Base-by-base conservation (phyloP, 2,329 filamentous ascomycete species). In the Colletotrichum sp. region DNA sequence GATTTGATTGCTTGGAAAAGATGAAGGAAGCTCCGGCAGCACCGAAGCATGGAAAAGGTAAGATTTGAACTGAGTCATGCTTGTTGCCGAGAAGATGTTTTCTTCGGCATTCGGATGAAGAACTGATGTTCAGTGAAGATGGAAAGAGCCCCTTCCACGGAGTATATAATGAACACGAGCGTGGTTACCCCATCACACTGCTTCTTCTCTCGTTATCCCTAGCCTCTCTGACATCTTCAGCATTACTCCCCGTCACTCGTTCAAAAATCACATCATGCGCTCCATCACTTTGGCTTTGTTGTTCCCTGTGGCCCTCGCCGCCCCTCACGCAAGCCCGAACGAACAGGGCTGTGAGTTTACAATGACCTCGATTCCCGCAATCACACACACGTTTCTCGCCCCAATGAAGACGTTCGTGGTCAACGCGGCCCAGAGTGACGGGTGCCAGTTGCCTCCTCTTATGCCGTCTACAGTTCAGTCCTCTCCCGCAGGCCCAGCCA, bases 81-180 rank as follows among this genome's bases (percentile, higher is more conserved):
- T 52, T 52, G 0, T 21, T 13, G 44, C 10, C 44, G 1, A 52
- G 0, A 21, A 7, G 6, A 24, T 8, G 10, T 52, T 13, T 12
- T 7, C 6, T 49, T 49, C 39, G 39, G 9, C 9, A n/a, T 24
- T 21, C 1, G 0, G n/a, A 24, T 4, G n/a, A 21, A 52, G 1
- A 0, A 52, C 6, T 52, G 0, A 21, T 2, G 10, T 52, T 13
- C 0, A 52, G 1, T 2, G 6, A 7, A 6, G 8, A 2, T 13
- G 10, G 12, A 52, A 52, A 52, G 10, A 52, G 1, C n/a, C n/a
- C 3, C 44, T 52, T 52, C n/a, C 10, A 8, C n/a, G 44, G 44
- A 21, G 44, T 52, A 52, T 52, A 21, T 21, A 52, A 52, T 49
- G 10, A 18, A 52, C 2, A 10, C 18, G n/a, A 52, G n/a, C n/a